phyloP scores from a whole-genome alignment of 164 flowering plant genomes.

The Umbellularia californica region DNA sequence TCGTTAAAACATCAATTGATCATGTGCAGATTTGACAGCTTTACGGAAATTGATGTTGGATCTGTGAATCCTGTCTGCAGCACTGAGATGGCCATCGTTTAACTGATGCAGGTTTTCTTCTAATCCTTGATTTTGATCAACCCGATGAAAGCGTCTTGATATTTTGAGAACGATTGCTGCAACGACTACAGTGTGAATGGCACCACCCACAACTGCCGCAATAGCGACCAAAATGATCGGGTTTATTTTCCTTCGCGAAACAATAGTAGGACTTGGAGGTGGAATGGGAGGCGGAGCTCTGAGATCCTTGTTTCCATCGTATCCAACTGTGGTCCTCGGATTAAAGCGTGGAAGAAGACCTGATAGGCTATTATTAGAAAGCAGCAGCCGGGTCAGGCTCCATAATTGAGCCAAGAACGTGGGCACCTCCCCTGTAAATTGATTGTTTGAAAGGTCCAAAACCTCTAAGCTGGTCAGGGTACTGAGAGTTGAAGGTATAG shows the following conservation, averaged over 20 bases:
- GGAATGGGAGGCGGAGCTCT: not conserved
- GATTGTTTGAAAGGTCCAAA: constrained; percentile 66
- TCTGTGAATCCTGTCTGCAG: constrained; percentile 43
- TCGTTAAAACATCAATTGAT: constrained; percentile 39
- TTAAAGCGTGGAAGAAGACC: constrained; percentile 48
- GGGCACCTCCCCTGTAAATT: constrained; percentile 58
- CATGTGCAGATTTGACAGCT: constrained; percentile 54
- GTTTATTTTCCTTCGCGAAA: constrained; percentile 21
- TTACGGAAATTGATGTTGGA: constrained; percentile 43
- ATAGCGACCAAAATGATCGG: constrained; percentile 19
- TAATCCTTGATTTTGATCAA: constrained; percentile 23
- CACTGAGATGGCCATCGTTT: constrained; percentile 35
- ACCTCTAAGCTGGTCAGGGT: constrained; percentile 35
- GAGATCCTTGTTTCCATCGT: constrained; percentile 34
- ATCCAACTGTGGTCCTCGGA: constrained; percentile 7
- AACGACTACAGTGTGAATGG: constrained; percentile 23
- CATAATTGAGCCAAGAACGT: constrained; percentile 19
- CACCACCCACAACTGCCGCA: constrained; percentile 24
- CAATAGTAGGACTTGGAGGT: not conserved
- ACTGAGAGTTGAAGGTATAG: constrained; percentile 38
- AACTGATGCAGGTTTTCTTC: constrained; percentile 34
- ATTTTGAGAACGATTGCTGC: constrained; percentile 21
- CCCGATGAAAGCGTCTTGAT: constrained; percentile 33
- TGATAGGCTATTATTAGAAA: constrained; percentile 53
- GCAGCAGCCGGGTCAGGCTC: constrained; percentile 37